Conservation (phyloP, 2,329 filamentous ascomycete genomes). For the Cladorrhinum sp. region DNA sequence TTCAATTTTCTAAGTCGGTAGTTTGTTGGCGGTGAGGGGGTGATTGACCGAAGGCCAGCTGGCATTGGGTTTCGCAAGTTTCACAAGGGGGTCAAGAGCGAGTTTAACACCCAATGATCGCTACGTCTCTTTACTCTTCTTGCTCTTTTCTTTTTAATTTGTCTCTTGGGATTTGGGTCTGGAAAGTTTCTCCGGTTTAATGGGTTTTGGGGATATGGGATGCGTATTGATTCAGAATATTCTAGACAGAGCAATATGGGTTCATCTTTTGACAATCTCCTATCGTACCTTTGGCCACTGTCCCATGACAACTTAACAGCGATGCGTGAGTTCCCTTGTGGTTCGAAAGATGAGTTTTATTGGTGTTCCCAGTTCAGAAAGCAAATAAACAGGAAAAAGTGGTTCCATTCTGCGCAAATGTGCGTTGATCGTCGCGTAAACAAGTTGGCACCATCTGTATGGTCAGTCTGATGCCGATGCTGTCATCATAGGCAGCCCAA, state of each 20-base stretch:
- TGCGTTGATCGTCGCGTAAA: neutral
- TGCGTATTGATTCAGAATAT: no score
- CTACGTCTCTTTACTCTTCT: neutral
- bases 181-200: neutral
- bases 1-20: conserved; percentile 68
- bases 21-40: neutral
- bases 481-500: neutral
- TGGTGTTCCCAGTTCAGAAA: neutral
- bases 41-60: neutral
- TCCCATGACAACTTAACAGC: no score
- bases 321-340: no score
- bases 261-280: no score
- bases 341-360: no score
- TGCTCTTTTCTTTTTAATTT: neutral
- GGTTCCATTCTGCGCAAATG: conserved; percentile 2
- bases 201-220: no score
- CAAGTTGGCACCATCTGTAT: neutral
- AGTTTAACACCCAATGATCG: no score
- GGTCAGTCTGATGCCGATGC: neutral
- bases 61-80: no score
- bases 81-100: no score
- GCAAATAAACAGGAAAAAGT: neutral
- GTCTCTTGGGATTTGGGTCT: neutral
- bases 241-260: no score
- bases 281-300: no score